Evolutionary conservation across 1,284 basidiomycete species (phyloP), one percentile per base, ranked within the genome.

Genomic region (Cystobasidiaceae sp.): DNA sequence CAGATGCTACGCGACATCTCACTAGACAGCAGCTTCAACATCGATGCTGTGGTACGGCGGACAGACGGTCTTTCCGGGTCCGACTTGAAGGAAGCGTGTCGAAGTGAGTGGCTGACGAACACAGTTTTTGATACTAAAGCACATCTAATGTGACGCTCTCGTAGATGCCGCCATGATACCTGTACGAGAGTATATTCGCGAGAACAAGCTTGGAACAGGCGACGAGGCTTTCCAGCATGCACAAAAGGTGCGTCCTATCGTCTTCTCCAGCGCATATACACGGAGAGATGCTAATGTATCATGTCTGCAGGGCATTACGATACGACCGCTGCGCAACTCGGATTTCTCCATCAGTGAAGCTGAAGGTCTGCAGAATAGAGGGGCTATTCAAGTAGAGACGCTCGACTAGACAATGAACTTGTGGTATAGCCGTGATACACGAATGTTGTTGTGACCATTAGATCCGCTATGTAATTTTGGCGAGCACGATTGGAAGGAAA

Each of bases 11-110:
- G 85, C 71, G 87, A 87, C 68, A 89, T 89, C 2, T 80, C 82
- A 43, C 80, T 93, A 4, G 82, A 84, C 11, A 78, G 85, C 0
- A 77, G 79, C 9, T 88, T 97, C 75, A 81, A 84, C 1, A 74
- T 96, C 34, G 77, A 82, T 11, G 70, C 78, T 2, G 82, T 99
- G 11, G 93, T 92, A 4, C 78, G 81, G 50, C 81, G 83, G 44
- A 86, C 92, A 2, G 84, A 86, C 37, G 89, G 91, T 0, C 81
- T 86, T 32, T 94, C 91, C 4, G 94, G 94, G 3, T 92, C 89
- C 6, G 96, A 98, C 76, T 78, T 98, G 51, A 87, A 88, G 73
- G 96, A 99, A 79, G 81, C 94, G n/a, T 98, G 94, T 76, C 82
- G 96, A 56, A 91, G 60, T 62, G 33, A 33, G 60, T 54, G n/a